Evolutionary conservation across 2,329 filamentous ascomycete genomes (phyloP).

Genomic region (Claviceps monticola): DNA sequence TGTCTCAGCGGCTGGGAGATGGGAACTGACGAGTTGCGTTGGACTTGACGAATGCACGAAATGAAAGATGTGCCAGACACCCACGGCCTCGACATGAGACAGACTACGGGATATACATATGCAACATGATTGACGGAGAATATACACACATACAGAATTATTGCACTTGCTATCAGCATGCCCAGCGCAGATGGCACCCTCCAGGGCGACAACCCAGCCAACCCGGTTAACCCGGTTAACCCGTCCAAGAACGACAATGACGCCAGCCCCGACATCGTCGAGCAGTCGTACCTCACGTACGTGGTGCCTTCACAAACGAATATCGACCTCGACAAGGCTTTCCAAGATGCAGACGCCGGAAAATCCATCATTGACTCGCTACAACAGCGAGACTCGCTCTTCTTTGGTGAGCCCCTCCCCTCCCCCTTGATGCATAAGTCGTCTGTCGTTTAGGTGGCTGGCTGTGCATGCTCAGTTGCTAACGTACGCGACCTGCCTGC

Average conservation of each 20-base stretch:
- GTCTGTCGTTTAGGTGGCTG: no score
- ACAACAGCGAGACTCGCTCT: slow-evolving; percentile 48
- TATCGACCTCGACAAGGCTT: slow-evolving; percentile 37
- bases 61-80: neutral
- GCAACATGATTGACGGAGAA: slow-evolving; percentile 2
- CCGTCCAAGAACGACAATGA: slow-evolving; percentile 8
- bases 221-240: slow-evolving; percentile 5
- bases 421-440: no score
- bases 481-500: no score
- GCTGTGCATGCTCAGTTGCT: no score
- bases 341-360: slow-evolving; percentile 29
- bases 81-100: neutral
- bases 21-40: neutral
- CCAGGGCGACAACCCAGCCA: slow-evolving; percentile 2
- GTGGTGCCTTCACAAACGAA: slow-evolving; percentile 44
- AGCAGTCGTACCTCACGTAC: slow-evolving; percentile 45
- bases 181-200: neutral
- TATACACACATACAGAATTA: slow-evolving; percentile 9
- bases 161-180: neutral
- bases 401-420: slow-evolving; percentile 48
- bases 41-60: neutral
- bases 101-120: neutral
- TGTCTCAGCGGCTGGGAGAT: neutral
- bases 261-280: slow-evolving; percentile 29
- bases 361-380: slow-evolving; percentile 41